A percentile compares a stretch with the other conserved stretches of the same genome.
Conservation (phyloP, 495 filamentous ascomycete genomes). For the Pseudoneurospora amorphoporcata region DNA sequence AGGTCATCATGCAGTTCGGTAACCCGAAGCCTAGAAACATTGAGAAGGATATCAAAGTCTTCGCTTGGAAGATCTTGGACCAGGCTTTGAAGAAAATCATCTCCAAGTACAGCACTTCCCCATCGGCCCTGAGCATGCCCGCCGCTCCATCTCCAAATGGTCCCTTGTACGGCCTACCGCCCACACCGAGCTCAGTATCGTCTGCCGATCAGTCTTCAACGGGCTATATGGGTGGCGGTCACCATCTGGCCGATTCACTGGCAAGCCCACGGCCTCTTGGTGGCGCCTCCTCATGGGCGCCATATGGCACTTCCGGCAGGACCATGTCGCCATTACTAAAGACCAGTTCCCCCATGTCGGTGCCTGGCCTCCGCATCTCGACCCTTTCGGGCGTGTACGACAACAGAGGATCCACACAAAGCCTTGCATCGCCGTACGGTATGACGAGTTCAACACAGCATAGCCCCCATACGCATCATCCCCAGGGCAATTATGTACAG, state of each 20-base stretch:
- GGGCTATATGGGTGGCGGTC: slow-evolving; percentile 19
- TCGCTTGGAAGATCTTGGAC: slow-evolving; percentile 78
- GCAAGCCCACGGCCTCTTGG: slow-evolving; percentile 34
- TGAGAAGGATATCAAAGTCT: slow-evolving; percentile 98
- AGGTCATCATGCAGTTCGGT: slow-evolving; percentile 96
- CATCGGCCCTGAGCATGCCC: slow-evolving; percentile 13
- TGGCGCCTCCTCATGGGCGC: slow-evolving; percentile 23
- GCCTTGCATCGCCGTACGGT: slow-evolving; percentile 19
- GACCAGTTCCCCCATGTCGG: slow-evolving; percentile 16
- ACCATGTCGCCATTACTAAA: slow-evolving; percentile 33
- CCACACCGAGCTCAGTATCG: slow-evolving; percentile 24
- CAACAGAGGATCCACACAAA: slow-evolving; percentile 15
- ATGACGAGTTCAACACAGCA: slow-evolving; percentile 22
- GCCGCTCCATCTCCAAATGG: not conserved
- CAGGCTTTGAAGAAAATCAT: slow-evolving; percentile 93
- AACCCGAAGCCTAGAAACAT: slow-evolving; percentile 93
- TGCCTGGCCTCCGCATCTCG: slow-evolving; percentile 16
- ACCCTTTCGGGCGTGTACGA: slow-evolving; percentile 22
- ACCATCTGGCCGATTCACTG: slow-evolving; percentile 33
- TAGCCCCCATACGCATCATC: slow-evolving; percentile 19
- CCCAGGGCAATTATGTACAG: slow-evolving; percentile 17
- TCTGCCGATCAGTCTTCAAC: slow-evolving; percentile 9
- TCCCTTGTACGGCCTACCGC: slow-evolving; percentile 17
- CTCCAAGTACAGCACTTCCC: slow-evolving; percentile 65
- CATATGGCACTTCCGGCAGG: slow-evolving; percentile 19